A percentile compares a stretch with the other conserved stretches of the same genome.
Conservation (phyloP, 1,139 yeast genomes). For the Magnusiomyces suaveolens region DNA sequence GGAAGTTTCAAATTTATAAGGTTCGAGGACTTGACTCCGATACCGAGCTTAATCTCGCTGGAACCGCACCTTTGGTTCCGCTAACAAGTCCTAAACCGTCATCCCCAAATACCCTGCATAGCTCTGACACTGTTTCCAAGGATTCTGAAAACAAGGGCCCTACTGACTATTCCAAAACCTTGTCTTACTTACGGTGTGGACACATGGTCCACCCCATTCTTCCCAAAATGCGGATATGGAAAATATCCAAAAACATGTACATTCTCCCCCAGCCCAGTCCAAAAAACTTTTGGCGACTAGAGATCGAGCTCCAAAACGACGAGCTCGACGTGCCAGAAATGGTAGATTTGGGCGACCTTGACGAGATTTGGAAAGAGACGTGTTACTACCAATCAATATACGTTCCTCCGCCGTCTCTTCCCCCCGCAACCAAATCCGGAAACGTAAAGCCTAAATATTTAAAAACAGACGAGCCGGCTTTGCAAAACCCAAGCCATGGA, state of each 20-base stretch:
- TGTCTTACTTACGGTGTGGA: slow-evolving; percentile 54
- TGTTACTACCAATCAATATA: slow-evolving; percentile 3
- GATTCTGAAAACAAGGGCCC: not conserved
- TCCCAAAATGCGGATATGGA: slow-evolving; percentile 48
- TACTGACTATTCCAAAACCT: slow-evolving; percentile 32
- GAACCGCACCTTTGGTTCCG: not conserved
- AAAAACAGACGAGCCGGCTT: not conserved
- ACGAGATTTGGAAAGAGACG: not conserved
- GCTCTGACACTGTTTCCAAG: not conserved
- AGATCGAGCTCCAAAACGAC: slow-evolving; percentile 26
- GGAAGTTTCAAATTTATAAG: slow-evolving; percentile 55
- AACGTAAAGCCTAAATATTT: not conserved
- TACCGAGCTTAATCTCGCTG: not conserved
- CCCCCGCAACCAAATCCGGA: not conserved
- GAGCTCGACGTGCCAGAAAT: not conserved
- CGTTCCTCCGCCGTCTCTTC: not conserved
- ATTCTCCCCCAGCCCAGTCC: slow-evolving; percentile 61
- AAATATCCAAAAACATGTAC: slow-evolving; percentile 46
- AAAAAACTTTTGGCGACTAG: slow-evolving; percentile 61
- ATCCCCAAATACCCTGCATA: not conserved
- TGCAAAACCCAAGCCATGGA: not conserved
- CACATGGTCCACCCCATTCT: slow-evolving; percentile 55
- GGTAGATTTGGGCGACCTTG: not conserved
- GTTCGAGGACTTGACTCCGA: slow-evolving; percentile 38
- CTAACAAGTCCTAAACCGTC: not conserved